Base-by-base conservation (phyloP, 768 basidiomycete species). In the Pseudohyphozyma bogoriensis region DNA sequence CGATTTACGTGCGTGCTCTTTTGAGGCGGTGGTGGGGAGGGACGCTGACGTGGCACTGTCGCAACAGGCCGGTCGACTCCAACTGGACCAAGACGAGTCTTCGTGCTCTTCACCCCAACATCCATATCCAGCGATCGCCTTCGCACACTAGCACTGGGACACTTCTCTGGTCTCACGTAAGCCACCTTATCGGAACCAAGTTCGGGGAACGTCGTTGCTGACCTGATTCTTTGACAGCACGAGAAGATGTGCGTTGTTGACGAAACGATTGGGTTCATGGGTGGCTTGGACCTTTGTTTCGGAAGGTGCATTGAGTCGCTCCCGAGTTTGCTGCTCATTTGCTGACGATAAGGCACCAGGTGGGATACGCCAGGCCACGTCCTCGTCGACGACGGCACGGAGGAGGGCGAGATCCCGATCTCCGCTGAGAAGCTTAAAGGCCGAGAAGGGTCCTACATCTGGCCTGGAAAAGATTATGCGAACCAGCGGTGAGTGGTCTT, bases 191-290 rank as follows among this genome's bases (percentile, higher is more conserved):
- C 24, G 10, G 16, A 13, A 11, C 2, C 20, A 0, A 39, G 6
- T 16, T 32, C 18, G 8, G 24, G 7, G n/a, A n/a, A n/a, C n/a
- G n/a, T n/a, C n/a, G 18, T 36, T 31, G 44, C 46, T 49, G 56
- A 45, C 52, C 7, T 11, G 16, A 6, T 24, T 12, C 33, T 20
- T 54, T 13, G 59, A 26, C 62, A 92, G 89, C 95, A 97, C 73
- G 95, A 99, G 78, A 99, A 99, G 72, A 72, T 99, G 64, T 97
- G 93, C 70, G 90, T 96, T 18, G 87, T 99, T 62, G 95, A 99
- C 72, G 87, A 95, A 72, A 83, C 89, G 2, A 95, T 97, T 64
- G 92, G 88, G 0, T 99, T 97, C 76, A 95, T 90, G 89, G 95
- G 95, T 22, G 95, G 95, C 4, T 75, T 99, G 45, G 95, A 99